Conservation (phyloP, 164 flowering plant genomes). For the Magnolia officinalis region DNA sequence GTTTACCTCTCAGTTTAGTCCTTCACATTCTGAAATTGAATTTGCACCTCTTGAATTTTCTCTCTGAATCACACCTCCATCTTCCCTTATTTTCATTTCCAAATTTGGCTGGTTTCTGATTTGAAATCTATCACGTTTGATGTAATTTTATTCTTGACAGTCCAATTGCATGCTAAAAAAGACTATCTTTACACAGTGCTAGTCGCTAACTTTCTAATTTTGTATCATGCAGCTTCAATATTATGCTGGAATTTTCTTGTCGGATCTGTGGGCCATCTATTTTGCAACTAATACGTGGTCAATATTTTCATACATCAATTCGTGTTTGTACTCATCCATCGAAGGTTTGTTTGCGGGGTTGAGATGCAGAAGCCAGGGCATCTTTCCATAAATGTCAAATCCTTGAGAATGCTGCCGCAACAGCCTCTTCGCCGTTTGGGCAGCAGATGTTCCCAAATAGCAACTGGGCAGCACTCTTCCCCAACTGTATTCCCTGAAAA, state of each 20-base stretch:
- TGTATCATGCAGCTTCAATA: conserved; percentile 10
- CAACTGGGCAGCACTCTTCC: conserved; percentile 76
- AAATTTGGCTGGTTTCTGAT: too few relatives aligned
- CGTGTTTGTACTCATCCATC: not conserved
- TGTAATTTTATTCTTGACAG: too few relatives aligned
- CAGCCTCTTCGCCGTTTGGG: conserved; percentile 70
- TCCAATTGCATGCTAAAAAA: too few relatives aligned
- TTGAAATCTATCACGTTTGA: too few relatives aligned
- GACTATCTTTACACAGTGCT: too few relatives aligned
- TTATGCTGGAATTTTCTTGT: conserved; percentile 10
- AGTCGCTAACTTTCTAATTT: too few relatives aligned
- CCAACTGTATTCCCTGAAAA: conserved; percentile 95
- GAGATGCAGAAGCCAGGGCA: conserved; percentile 62
- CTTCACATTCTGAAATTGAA: too few relatives aligned
- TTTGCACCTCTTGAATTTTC: too few relatives aligned
- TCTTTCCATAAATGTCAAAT: conserved; percentile 45
- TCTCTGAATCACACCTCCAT: too few relatives aligned
- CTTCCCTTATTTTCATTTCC: too few relatives aligned
- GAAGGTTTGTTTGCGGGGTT: not conserved
- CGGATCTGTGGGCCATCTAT: conserved; percentile 2
- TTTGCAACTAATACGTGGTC: conserved; percentile 5
- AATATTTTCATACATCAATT: conserved; percentile 4
- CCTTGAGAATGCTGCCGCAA: conserved; percentile 48
- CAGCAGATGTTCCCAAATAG: conserved; percentile 63
- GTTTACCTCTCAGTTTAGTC: conserved; percentile 1